These are phyloP conservation scores for Dentipellis fragilis DNA, from an alignment of 768 basidiomycete species.

Conservation along the genomic window DNA sequence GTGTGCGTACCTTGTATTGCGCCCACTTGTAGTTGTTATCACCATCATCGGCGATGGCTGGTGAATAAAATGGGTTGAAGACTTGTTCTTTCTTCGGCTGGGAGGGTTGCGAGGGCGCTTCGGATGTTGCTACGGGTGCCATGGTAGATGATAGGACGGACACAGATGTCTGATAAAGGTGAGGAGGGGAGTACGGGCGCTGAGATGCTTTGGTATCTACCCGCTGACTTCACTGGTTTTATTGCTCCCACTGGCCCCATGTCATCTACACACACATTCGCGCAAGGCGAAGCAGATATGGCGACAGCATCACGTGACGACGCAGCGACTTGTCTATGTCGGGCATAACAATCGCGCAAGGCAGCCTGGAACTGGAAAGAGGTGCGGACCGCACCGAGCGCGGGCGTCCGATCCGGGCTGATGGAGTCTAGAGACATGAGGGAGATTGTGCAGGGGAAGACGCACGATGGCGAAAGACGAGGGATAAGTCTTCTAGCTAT, in stretches of 20 bases:
- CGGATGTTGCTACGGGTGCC: conserved; percentile 1
- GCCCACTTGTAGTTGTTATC: conserved; percentile 44
- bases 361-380: too few relatives aligned
- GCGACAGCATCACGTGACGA: conserved; percentile 22
- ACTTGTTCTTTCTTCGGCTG: conserved; percentile 7
- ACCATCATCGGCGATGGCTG: conserved; percentile 38
- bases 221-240: not conserved
- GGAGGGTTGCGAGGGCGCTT: not conserved
- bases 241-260: not conserved
- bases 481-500: too few relatives aligned
- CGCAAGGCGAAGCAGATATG: conserved; percentile 18
- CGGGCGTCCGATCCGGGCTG: too few relatives aligned
- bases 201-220: too few relatives aligned
- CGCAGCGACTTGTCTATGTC: not conserved
- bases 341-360: too few relatives aligned
- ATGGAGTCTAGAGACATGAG: not conserved
- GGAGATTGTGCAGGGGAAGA: too few relatives aligned
- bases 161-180: not conserved
- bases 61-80: conserved; percentile 64
- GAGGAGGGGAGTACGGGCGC: not conserved
- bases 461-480: too few relatives aligned
- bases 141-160: not conserved
- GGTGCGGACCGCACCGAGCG: too few relatives aligned
- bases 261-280: conserved; percentile 8
- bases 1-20: conserved; percentile 42